phyloP scores from a whole-genome alignment of 2,329 filamentous ascomycete genomes.

The Penicillium sp. region DNA sequence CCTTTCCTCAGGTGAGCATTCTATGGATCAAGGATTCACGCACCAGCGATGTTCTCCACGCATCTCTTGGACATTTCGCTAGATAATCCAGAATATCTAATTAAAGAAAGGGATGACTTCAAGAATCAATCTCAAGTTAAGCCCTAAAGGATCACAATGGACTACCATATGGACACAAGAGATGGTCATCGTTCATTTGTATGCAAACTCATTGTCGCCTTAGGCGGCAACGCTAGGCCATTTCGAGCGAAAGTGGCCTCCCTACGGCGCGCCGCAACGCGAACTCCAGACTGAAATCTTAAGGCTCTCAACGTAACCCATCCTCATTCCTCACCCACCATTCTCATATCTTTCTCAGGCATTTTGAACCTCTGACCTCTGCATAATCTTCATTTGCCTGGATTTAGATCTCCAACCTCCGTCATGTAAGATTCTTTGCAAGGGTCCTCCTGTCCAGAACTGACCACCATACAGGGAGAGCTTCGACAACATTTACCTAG shows the following conservation, averaged over 20 bases:
- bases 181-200: background rate
- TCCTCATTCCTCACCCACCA: conserved; percentile 1
- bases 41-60: no score
- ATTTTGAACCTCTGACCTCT: background rate
- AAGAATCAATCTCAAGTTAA: no score
- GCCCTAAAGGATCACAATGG: no score
- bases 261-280: conserved; percentile 24
- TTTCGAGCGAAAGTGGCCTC: conserved; percentile 22
- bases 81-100: no score
- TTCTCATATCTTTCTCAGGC: background rate
- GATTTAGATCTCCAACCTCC: conserved; percentile 26
- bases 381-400: background rate
- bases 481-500: conserved; percentile 95
- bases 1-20: no score
- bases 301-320: conserved; percentile 14
- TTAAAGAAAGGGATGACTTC: no score
- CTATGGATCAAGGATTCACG: no score
- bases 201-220: background rate
- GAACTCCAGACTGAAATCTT: conserved; percentile 23
- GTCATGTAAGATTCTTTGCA: conserved; percentile 31
- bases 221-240: conserved; percentile 17
- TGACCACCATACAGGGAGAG: conserved; percentile 61
- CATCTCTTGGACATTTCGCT: no score
- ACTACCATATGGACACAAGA: background rate
- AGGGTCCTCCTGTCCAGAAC: conserved; percentile 1